Base-by-base conservation (phyloP, 129 eudicot genomes). In the Helianthus annuus region DNA sequence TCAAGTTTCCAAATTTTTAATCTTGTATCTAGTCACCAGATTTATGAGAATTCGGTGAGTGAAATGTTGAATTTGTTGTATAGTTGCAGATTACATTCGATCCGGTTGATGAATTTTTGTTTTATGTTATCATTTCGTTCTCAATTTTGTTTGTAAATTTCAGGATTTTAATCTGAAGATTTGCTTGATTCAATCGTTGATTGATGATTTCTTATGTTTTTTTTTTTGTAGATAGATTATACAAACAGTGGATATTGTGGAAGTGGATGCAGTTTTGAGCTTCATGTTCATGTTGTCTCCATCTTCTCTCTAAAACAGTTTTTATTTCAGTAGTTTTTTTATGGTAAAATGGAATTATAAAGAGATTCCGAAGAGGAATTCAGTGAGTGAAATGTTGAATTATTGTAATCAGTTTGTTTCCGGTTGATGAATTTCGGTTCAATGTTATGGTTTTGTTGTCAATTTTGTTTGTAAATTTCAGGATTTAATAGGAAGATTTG, bases 371-470 rank as follows among this genome's bases (percentile, higher is more conserved):
- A 13, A 11, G 16, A 59, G 34, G 60, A 70, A 59, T 81, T 74
- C 52, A 71, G 85, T 74, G 83, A 78, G 89, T 85, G 74, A 76
- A 84, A 84, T 54, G 79, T 76, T 69, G 83, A 58, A 81, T 74
- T 59, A 19, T 46, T 71, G 45, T 13, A 39, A 39, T 39, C 7
- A 39, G 8, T 39, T 27, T 24, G 45, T 45, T 46, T 54, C 44
- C 53, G 42, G 66, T 76, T 73, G 29, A 55, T 66, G 55, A 57
- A 55, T 45, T 42, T 66, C 55, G 14, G 11, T 7, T 16, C 51
- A 12, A 15, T 63, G 10, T 60, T 62, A 27, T 62, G 17, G 15
- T 48, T 32, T 14, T 65, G 49, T 48, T 51, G 34, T 63, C 8
- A 52, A 63, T 13, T 68, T 68, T 4, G 57, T 22, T 66, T 76